Percentiles rank a stretch among this genome's conserved stretches.
Conservation (phyloP, 495 filamentous ascomycete species). For the Neurospora discreta region DNA sequence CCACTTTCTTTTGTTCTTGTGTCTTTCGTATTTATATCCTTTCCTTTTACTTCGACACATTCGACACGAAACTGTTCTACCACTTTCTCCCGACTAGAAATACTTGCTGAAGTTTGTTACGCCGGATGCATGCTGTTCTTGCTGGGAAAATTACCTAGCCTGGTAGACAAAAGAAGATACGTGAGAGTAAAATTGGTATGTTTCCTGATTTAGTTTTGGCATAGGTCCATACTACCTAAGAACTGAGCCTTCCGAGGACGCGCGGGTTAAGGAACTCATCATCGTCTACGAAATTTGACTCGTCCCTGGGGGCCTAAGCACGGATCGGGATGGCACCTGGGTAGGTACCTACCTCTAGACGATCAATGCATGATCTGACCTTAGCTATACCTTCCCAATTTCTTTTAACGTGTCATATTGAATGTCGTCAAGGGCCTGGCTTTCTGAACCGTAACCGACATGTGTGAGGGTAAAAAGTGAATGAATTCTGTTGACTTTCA, state of each 20-base stretch:
- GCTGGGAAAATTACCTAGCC: not conserved
- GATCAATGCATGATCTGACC: not conserved
- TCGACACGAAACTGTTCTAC: not conserved
- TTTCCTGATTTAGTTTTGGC: not conserved
- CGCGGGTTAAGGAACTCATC: not conserved
- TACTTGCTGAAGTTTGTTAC: no score
- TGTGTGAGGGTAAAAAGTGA: no score
- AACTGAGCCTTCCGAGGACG: not conserved
- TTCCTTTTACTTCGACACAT: not conserved
- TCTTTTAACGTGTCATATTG: not conserved
- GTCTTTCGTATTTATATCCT: not conserved
- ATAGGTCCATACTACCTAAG: no score
- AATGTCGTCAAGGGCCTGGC: not conserved
- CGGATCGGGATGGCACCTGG: not conserved
- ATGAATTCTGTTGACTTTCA: not conserved
- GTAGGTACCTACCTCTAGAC: no score
- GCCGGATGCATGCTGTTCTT: not conserved
- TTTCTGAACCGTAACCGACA: not conserved
- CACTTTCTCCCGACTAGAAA: no score
- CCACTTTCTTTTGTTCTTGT: not conserved
- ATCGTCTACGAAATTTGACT: not conserved
- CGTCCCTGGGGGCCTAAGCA: not conserved
- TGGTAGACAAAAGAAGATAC: not conserved
- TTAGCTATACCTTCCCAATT: not conserved
- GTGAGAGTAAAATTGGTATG: not conserved